Conservation (phyloP, 108 stramenopile genomes). For the Cafeteria roenbergensis region DNA sequence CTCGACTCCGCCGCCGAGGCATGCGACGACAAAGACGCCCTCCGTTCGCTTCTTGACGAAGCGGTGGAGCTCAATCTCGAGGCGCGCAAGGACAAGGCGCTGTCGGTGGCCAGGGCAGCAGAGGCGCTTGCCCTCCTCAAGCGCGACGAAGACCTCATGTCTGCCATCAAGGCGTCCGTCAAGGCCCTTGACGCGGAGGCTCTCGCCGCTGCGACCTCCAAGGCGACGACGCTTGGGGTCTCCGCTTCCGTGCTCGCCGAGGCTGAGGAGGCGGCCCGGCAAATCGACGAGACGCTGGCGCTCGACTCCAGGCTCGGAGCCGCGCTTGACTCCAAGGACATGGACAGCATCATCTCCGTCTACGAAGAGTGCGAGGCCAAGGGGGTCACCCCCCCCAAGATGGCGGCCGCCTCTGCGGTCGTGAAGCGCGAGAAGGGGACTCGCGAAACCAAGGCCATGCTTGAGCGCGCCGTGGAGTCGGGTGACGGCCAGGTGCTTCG, state of each 20-base stretch:
- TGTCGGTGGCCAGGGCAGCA: neutral
- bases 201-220: neutral
- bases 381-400: neutral
- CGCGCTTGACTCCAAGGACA: slow-evolving; percentile 13
- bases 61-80: neutral
- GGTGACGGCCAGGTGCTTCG: neutral
- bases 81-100: neutral
- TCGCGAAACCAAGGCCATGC: neutral
- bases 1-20: slow-evolving; percentile 5
- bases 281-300: neutral
- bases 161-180: neutral
- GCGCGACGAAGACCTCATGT: slow-evolving; percentile 8
- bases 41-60: neutral
- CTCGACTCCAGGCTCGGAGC: neutral
- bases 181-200: neutral
- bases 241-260: slow-evolving; percentile 1
- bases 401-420: neutral
- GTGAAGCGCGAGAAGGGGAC: slow-evolving; percentile 2
- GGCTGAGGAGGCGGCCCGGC: slow-evolving; percentile 1
- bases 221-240: neutral
- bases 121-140: slow-evolving; percentile 2
- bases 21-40: neutral
- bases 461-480: slow-evolving; percentile 2
- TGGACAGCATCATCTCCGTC: neutral
- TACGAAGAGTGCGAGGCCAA: neutral